phyloP scores from a whole-genome alignment of 169 alveolate species.

The Plasmodium reichenowi region DNA sequence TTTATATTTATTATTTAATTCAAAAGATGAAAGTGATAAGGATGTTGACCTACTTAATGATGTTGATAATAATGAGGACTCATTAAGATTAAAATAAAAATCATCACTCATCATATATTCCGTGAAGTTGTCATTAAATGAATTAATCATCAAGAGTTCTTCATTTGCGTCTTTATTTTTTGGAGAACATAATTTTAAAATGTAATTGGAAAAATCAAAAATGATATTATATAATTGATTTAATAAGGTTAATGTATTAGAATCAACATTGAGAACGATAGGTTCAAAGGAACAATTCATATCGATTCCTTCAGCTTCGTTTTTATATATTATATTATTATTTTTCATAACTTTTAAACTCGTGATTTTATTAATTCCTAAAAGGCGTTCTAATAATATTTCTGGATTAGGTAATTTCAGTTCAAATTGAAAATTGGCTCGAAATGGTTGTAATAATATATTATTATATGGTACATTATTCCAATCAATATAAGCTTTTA shows the following conservation, averaged over 20 bases:
- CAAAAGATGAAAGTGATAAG: not conserved
- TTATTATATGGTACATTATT: conserved; percentile 59
- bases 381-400: conserved; percentile 33
- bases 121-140: not conserved
- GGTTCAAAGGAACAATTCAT: conserved; percentile 44
- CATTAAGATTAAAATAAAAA: conserved; percentile 28
- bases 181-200: conserved; percentile 14
- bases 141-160: conserved; percentile 9
- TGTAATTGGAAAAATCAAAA: conserved; percentile 43
- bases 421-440: conserved; percentile 51
- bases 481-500: conserved; percentile 75
- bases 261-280: conserved; percentile 50
- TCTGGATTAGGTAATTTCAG: conserved; percentile 43
- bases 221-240: conserved; percentile 52
- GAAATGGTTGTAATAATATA: conserved; percentile 62
- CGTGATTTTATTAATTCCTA: conserved; percentile 67
- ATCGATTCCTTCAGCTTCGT: conserved; percentile 65
- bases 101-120: conserved; percentile 34
- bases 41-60: too few species aligned
- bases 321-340: conserved; percentile 16
- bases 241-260: conserved; percentile 51
- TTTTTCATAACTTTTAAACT: conserved; percentile 51
- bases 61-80: not conserved
- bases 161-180: conserved; percentile 44
- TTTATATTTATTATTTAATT: conserved; percentile 4